These are phyloP conservation scores for Umbelopsis ramanniana DNA, from an alignment of 192 early-diverging fungal genomes.

Conservation along the genomic window DNA sequence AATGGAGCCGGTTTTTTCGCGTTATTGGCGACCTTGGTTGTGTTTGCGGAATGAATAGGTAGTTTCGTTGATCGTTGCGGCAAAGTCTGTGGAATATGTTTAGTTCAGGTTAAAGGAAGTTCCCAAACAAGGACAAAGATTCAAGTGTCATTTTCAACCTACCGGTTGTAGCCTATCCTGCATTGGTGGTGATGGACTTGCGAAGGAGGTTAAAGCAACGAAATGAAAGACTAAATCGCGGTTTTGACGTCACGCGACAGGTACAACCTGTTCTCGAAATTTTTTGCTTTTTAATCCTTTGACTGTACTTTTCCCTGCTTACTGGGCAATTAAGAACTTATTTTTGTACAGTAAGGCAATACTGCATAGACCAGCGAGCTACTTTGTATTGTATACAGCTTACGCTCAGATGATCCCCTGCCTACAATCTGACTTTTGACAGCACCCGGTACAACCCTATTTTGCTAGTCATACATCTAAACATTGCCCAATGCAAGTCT, in stretches of 20 bases:
- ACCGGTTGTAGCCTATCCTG: conserved; percentile 8
- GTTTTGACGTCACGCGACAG: conserved; percentile 20
- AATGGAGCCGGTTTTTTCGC: conserved; percentile 12
- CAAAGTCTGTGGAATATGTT: background rate
- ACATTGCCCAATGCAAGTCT: too few relatives aligned
- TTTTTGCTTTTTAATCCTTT: background rate
- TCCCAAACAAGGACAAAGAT: background rate
- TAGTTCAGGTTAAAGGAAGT: background rate
- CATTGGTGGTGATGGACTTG: conserved; percentile 1
- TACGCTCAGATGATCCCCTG: too few relatives aligned
- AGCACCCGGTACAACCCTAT: too few relatives aligned
- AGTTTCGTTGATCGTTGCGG: conserved; percentile 1
- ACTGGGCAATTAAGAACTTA: too few relatives aligned
- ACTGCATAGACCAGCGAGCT: too few relatives aligned
- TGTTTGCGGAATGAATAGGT: background rate
- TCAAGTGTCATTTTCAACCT: background rate
- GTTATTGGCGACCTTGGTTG: background rate
- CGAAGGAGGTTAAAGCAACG: too few relatives aligned
- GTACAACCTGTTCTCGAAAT: background rate
- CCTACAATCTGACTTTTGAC: too few relatives aligned
- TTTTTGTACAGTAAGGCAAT: too few relatives aligned
- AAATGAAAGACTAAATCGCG: conserved; percentile 1
- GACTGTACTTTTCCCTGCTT: too few relatives aligned
- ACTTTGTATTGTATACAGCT: too few relatives aligned
- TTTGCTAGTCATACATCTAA: too few relatives aligned